These are phyloP conservation scores for Mycena galericulata DNA, from an alignment of 768 basidiomycete genomes.

Conservation along the genomic window DNA sequence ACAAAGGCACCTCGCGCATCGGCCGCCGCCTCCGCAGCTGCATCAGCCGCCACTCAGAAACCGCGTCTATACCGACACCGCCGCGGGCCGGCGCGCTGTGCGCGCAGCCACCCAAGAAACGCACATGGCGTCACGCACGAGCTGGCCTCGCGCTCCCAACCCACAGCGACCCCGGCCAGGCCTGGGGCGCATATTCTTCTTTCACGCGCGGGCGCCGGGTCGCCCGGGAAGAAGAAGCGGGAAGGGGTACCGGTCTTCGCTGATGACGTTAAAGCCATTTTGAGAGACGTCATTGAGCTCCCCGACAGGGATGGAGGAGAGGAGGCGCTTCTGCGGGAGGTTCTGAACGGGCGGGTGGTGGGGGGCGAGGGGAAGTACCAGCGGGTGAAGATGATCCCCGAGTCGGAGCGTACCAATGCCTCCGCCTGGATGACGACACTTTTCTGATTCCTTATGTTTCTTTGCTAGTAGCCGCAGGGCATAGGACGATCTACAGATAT, in stretches of 20 bases:
- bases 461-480: too few species aligned
- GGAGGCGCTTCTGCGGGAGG: conserved; percentile 6
- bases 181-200: not conserved
- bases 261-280: not conserved
- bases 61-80: not conserved
- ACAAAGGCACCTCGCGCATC: not conserved
- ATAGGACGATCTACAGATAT: too few species aligned
- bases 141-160: conserved; percentile 13
- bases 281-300: not conserved
- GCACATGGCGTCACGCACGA: not conserved
- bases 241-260: conserved; percentile 13
- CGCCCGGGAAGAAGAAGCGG: conserved; percentile 1
- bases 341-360: conserved; percentile 12
- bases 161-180: not conserved
- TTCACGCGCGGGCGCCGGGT: not conserved
- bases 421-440: conserved; percentile 23
- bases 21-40: not conserved
- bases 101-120: not conserved
- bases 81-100: conserved; percentile 9
- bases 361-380: conserved; percentile 8
- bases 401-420: conserved; percentile 6
- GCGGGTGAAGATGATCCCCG: conserved; percentile 20
- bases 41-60: not conserved
- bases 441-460: conserved; percentile 18
- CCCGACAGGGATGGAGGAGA: conserved; percentile 7